Conservation (phyloP, 164 flowering plant genomes). For the Akebia trifoliata region DNA sequence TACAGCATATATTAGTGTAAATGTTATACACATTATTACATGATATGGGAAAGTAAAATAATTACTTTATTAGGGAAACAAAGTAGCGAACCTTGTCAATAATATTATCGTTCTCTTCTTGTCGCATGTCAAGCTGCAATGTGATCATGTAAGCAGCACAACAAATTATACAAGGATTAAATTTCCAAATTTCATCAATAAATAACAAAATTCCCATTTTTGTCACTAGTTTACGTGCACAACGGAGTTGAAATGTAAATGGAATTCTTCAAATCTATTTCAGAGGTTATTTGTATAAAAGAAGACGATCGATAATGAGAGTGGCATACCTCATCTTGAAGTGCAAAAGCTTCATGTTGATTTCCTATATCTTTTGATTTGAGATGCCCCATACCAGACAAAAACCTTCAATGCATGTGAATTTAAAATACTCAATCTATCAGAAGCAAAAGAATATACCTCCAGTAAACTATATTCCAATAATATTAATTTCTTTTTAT, state of each 20-base stretch:
- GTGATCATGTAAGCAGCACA: conserved; percentile 16
- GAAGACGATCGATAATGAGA: not conserved
- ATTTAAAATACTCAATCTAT: not conserved
- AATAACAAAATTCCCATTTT: not conserved
- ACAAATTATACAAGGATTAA: not conserved
- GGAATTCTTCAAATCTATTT: not conserved
- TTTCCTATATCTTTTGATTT: conserved; percentile 46
- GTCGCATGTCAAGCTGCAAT: conserved; percentile 96
- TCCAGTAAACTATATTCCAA: no score
- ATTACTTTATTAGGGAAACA: no score
- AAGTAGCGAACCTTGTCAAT: conserved; percentile 72
- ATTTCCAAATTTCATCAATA: not conserved
- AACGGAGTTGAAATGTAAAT: no score
- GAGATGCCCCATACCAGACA: conserved; percentile 33
- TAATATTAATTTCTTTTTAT: no score
- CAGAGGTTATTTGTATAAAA: no score
- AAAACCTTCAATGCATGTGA: conserved; percentile 32
- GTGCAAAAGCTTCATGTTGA: conserved; percentile 73
- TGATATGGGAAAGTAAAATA: no score
- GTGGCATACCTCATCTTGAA: conserved; percentile 70
- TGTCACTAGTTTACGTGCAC: no score
- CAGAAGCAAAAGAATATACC: not conserved
- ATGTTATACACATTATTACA: not conserved
- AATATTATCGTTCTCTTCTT: conserved; percentile 77
- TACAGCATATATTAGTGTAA: conserved; percentile 15